Evolutionary conservation across 176 grass and related monocot genomes (phyloP), one percentile per base, ranked within the genome.

Genomic region (Elaeis guineensis): DNA sequence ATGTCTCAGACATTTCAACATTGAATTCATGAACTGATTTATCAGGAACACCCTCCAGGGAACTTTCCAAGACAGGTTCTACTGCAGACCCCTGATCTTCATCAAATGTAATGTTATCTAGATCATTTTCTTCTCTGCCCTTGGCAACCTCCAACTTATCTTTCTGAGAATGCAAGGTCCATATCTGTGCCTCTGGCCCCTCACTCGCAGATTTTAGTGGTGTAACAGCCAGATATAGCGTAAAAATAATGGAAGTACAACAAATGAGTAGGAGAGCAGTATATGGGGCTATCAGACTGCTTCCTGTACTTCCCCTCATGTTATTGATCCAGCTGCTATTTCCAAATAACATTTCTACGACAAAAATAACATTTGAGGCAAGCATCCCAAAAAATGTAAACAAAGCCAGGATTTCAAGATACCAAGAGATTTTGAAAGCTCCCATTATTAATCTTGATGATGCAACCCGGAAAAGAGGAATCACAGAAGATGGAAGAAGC

Each of bases 391-490:
- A 69, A 83, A 98, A 93, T 32, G 88, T 79, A 68, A 89, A 68
- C 58, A 98, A 83, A 22, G 67, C 65, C 68, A 87, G 79, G 63
- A 98, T 86, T 72, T 89, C 88, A 74, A 93, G 74, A 72, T 78
- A 88, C 66, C 75, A 79, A 64, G 88, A 78, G 26, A 98, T 77
- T 75, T 81, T 98, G 57, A 89, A 72, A 68, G 57, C 16, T 25
- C 87, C 87, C 94, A 98, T 98, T 76, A 98, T 88, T 54, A 68
- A 64, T 80, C 78, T 89, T 29, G 94, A 98, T 17, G 93, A 92
- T 51, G 88, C 84, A 78, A 92, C 67, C 52, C 88, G 82, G 61
- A 98, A 92, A 70, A 98, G 81, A 18, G 93, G 93, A 55, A 92
- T 77, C 35, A 86, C 81, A 35, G 93, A 89, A 22, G 93, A 85